Base-by-base conservation (phyloP, 768 basidiomycete species). In the Trametes cinnabarina region DNA sequence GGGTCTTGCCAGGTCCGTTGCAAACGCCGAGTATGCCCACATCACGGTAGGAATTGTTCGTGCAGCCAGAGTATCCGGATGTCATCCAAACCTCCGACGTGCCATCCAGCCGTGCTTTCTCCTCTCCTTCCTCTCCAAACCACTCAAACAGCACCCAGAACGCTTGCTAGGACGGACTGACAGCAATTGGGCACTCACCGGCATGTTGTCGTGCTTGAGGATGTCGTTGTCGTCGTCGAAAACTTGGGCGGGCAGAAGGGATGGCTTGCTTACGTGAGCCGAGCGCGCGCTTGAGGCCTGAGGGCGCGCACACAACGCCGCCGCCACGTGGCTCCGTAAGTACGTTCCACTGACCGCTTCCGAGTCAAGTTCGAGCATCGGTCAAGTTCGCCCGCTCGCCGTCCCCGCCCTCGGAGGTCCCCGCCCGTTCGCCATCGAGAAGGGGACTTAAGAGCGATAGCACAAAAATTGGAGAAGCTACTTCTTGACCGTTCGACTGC, bases 151-250 rank as follows among this genome's bases (percentile, higher is more conserved):
- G 46, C 52, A 42, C 47, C 44, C 41, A 53, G 30, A 40, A 41
- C 39, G 42, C 37, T 22, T 58, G 49, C 17, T 35, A 42, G 47
- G 49, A 39, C 51, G 55, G 41, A 32, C 62, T 51, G 52, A 57
- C 47, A 55, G 53, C 57, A 54, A 14, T 51, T 56, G 39, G 26
- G 41, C 40, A 64, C 68, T 69, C 65, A 69, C 68, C 65, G 65
- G 60, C 68, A 69, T 69, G 52, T 49, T 59, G 53, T 50, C 51
- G 55, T 61, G 43, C 49, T 55, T 60, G 59, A 60, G 59, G 59
- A 51, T 46, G 59, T 52, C 65, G 63, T 66, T 60, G 61, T 52
- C 63, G 65, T 47, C 51, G 51, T 62, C 57, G 63, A 54, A 44
- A 49, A 55, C 53, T 50, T 46, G 42, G 54, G 43, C 32, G 28